phyloP scores from a whole-genome alignment of 495 filamentous ascomycete genomes.

The Podospora comata region DNA sequence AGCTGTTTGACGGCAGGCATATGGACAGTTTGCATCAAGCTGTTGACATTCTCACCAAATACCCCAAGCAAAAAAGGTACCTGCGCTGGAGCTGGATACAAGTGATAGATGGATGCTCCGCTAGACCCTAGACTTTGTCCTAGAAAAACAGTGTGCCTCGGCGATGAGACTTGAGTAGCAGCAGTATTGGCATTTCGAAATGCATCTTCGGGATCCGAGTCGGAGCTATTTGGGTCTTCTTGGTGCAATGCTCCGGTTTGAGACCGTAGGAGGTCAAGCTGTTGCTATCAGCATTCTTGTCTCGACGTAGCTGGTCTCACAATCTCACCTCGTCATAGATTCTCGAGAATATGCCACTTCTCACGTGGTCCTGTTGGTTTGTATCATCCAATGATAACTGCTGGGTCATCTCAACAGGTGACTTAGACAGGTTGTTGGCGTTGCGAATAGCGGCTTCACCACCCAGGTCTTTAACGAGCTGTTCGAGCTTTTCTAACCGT shows the following conservation, averaged over 20 bases:
- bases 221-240: conserved; percentile 40
- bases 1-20: conserved; percentile 51
- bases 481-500: conserved; percentile 51
- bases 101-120: conserved; percentile 36
- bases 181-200: conserved; percentile 38
- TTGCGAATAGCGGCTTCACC: conserved; percentile 41
- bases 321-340: conserved; percentile 51
- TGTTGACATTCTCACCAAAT: conserved; percentile 55
- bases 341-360: conserved; percentile 53
- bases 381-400: conserved; percentile 42
- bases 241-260: conserved; percentile 33
- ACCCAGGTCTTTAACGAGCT: conserved; percentile 55
- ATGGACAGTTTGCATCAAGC: conserved; percentile 48
- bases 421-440: conserved; percentile 29
- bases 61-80: conserved; percentile 50
- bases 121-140: conserved; percentile 40
- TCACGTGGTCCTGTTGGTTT: conserved; percentile 46
- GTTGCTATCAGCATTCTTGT: neutral
- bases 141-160: conserved; percentile 56
- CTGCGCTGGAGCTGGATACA: conserved; percentile 53
- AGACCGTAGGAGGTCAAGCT: conserved; percentile 47
- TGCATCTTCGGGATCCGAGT: conserved; percentile 34
- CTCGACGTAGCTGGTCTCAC: neutral
- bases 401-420: conserved; percentile 9
- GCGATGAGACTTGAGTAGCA: conserved; percentile 41